These are phyloP conservation scores for Salix udensis DNA, from an alignment of 345 rosid species.

Conservation along the genomic window DNA sequence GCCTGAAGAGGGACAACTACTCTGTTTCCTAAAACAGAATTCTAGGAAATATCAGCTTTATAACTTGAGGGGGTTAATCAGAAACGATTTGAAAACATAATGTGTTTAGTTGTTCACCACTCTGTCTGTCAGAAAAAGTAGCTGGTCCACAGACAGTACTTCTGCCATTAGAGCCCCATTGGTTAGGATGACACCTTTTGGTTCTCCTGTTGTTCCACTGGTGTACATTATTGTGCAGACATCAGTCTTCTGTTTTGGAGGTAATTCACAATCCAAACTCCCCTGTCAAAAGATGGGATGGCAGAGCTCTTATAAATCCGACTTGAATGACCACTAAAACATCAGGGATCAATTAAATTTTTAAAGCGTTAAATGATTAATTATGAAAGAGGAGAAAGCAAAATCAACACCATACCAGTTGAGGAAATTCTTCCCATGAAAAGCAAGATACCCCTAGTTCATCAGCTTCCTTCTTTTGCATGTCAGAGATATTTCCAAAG, in stretches of 20 bases:
- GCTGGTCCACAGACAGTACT: conserved; percentile 71
- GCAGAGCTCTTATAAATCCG: not conserved
- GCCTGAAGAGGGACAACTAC: not conserved
- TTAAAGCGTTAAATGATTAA: not conserved
- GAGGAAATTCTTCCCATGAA: conserved; percentile 74
- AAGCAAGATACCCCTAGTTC: conserved; percentile 65
- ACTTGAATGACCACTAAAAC: conserved; percentile 6
- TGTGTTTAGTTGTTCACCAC: conserved; percentile 38
- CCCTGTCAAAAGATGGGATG: conserved; percentile 36
- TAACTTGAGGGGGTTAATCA: not conserved
- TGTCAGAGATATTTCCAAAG: conserved; percentile 51
- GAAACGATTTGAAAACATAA: not conserved
- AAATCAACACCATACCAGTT: conserved; percentile 39
- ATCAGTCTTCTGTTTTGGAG: conserved; percentile 58
- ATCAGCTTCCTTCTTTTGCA: conserved; percentile 70
- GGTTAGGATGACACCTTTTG: conserved; percentile 79
- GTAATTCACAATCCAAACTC: conserved; percentile 53
- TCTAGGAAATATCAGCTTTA: not conserved
- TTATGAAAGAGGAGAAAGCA: not conserved
- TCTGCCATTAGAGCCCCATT: conserved; percentile 62
- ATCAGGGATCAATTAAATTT: not conserved
- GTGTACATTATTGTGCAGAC: conserved; percentile 93
- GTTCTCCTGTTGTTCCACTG: conserved; percentile 98
- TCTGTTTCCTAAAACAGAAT: not conserved
- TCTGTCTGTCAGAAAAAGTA: conserved; percentile 56